Base-by-base conservation (phyloP, 345 rosid genomes). In the Gossypium rotundifolium region DNA sequence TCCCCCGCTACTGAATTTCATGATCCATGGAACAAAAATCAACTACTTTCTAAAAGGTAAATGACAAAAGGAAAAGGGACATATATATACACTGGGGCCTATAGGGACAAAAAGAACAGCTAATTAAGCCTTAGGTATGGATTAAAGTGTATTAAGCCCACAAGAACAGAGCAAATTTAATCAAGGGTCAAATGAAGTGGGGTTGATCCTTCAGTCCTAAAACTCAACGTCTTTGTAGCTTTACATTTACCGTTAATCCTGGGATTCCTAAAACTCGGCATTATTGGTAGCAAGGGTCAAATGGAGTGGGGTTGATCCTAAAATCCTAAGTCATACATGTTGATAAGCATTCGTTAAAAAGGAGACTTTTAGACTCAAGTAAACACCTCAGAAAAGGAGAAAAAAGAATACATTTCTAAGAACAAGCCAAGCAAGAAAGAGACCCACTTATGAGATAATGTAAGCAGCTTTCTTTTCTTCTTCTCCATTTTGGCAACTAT, bases 251-350 rank as follows among this genome's bases (percentile, higher is more conserved):
- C 73, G 65, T 74, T 75, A 44, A 70, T 65, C 68, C 72, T 77
- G 72, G 81, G 78, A 77, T 79, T 75, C 80, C 80, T 73, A 70
- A 68, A 72, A 67, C 71, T 81, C 79, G 68, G 75, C 79, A 64
- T 55, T 52, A 55, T n/a, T 25, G 53, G 52, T 7, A 44, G 73
- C 59, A 69, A 73, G 74, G 76, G 76, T 75, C 76, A 65, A 72
- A 72, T 38, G 44, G 40, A 20, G 52, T 54, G 74, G 49, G 67
- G 69, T 61, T 61, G 52, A 60, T 33, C 74, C 27, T 29, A 69
- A 65, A 69, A 58, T 17, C 45, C 27, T 18, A 72, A 60, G 72
- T 76, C 77, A 80, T 65, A 17, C 68, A 33, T 45, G 46, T 69
- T 48, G 55, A 51, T 51, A 51, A 57, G 65, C 20, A 49, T 49